phyloP scores from a whole-genome alignment of 164 flowering plant genomes.

The Aristolochia fimbriata region DNA sequence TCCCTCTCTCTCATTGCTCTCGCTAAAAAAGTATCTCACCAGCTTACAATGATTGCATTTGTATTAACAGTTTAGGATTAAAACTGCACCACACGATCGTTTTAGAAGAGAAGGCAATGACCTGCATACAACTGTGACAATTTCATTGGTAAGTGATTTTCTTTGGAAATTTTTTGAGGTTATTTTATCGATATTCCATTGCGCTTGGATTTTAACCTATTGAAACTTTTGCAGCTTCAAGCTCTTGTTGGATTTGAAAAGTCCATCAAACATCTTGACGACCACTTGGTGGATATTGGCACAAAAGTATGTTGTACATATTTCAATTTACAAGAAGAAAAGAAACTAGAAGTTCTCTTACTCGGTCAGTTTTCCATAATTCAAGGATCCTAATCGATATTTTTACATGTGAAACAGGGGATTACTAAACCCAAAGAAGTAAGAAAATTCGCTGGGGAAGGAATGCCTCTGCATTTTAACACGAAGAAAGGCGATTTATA shows the following conservation, averaged over 20 bases:
- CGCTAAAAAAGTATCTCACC: neutral
- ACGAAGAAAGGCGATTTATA: constrained; percentile 85
- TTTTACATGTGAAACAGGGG: constrained; percentile 38
- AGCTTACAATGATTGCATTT: neutral
- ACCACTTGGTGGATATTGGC: constrained; percentile 70
- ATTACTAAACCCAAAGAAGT: constrained; percentile 93
- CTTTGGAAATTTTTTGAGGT: neutral
- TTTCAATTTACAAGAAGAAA: neutral
- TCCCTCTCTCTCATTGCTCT: no score
- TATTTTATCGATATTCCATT: neutral
- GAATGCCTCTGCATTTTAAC: constrained; percentile 87
- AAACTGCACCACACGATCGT: constrained; percentile 78
- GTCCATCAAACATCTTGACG: constrained; percentile 88
- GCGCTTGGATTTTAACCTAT: constrained; percentile 1
- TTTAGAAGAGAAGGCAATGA: constrained; percentile 94
- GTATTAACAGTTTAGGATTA: constrained; percentile 68
- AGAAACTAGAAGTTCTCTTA: neutral
- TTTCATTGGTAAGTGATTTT: constrained; percentile 73
- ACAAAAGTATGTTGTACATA: constrained; percentile 45
- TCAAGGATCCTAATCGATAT: neutral
- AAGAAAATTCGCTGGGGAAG: constrained; percentile 88
- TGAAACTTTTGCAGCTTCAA: constrained; percentile 48
- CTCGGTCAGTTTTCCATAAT: neutral
- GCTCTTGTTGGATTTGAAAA: constrained; percentile 98
- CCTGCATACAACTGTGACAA: constrained; percentile 76